Base-by-base conservation (phyloP, 2,329 filamentous ascomycete genomes). In the Ceratocystis eucalypticola region DNA sequence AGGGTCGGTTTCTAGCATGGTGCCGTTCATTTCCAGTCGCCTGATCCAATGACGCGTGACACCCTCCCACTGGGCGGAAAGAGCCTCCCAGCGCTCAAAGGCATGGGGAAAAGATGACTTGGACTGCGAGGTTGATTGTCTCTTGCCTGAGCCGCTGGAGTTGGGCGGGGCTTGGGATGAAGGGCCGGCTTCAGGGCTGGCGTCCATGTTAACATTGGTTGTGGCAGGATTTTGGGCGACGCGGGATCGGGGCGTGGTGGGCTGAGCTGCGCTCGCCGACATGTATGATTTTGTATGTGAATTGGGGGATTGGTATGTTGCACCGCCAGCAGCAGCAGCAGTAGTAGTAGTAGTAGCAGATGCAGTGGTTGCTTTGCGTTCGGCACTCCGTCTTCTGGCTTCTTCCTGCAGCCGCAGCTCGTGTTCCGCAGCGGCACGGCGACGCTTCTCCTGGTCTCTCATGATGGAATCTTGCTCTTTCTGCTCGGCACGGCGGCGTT, bases 41-140 rank as follows among this genome's bases (percentile, higher is more conserved):
- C 91, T 88, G 70, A 99, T 94, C 93, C 94, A 99, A 76, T 96
- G 97, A 68, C 91, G 93, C 0, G 94, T 97, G 68, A 99, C 81
- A 3, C 94, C 94, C 75, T 99, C 94, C 94, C 94, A 99, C 71
- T 97, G 93, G 5, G 94, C 95, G 0, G 94, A 99, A 2, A 99
- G 78, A 0, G 90, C 93, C 74, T 99, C 94, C 94, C 94, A 99
- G 68, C 94, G 84, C 75, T 99, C 93, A 72, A 99, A 99, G 0
- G 94, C 94, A 76, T 97, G 94, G 0, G 94, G 94, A 70, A 99
- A 97, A 0, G 87, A 86, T 61, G 88, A 89, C 67, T 68, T 68
- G 37, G 66, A 61, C 6, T 55, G 41, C n/a, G 57, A 41, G 46
- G 12, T 15, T 33, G 66, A 55, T 64, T 67, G 67, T 64, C 81